phyloP scores from a whole-genome alignment of 2,329 filamentous ascomycete genomes.

The Talaromyces albobiverticillius region DNA sequence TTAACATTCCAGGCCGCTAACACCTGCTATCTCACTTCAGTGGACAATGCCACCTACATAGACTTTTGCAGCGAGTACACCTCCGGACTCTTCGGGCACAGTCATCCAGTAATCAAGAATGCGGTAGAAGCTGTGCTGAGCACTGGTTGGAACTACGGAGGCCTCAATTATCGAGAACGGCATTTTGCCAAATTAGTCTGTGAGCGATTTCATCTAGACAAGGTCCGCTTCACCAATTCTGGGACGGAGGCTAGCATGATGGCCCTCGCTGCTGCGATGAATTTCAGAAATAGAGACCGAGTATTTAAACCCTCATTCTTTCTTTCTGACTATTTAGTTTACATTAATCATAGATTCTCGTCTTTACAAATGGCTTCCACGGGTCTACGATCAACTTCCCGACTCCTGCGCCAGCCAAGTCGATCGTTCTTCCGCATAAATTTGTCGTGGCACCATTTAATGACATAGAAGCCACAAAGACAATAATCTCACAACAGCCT shows the following conservation, averaged over 20 bases:
- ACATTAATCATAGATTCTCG: not conserved
- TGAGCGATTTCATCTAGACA: conserved; percentile 54
- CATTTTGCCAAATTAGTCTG: conserved; percentile 53
- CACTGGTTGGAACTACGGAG: conserved; percentile 56
- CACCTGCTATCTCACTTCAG: conserved; percentile 28
- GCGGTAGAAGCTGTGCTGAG: conserved; percentile 48
- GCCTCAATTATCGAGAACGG: conserved; percentile 52
- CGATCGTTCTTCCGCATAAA: conserved; percentile 51
- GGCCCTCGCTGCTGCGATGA: conserved; percentile 55
- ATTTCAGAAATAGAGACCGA: conserved; percentile 40
- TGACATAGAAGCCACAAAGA: conserved; percentile 47
- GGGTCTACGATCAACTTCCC: not conserved
- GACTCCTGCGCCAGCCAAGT: not conserved
- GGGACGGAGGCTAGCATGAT: conserved; percentile 65
- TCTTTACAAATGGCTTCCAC: not conserved
- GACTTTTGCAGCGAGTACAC: conserved; percentile 64
- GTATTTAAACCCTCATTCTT: too few relatives aligned
- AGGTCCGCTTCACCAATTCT: conserved; percentile 62
- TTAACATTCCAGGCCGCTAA: conserved; percentile 27
- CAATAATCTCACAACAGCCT: not conserved
- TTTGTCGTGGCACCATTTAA: conserved; percentile 64
- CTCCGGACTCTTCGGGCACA: conserved; percentile 66
- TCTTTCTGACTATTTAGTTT: too few relatives aligned
- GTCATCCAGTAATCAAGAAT: conserved; percentile 52
- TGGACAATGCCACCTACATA: conserved; percentile 44